Percentiles rank a stretch among this genome's conserved stretches.
Evolutionary conservation across 345 rosid genomes (phyloP).

Genomic region (Eucalyptus fibrosa): DNA sequence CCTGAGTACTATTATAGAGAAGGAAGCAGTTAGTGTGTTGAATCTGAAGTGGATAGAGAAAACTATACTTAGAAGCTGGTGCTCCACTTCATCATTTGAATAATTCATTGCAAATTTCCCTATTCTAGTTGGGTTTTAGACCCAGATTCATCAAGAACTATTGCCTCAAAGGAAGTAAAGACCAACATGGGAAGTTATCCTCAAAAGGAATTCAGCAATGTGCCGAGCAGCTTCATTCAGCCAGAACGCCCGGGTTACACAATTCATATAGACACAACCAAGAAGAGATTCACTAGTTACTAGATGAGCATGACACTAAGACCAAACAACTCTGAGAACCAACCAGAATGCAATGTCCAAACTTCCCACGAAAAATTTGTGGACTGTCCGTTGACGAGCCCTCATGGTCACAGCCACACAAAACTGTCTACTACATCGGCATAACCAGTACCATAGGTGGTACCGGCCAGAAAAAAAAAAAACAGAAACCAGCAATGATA

Average conservation of each 20-base stretch:
- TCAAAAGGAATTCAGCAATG: background rate
- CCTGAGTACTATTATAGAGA: background rate
- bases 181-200: background rate
- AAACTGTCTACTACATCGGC: background rate
- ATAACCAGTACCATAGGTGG: background rate
- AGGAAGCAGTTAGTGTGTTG: background rate
- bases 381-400: background rate
- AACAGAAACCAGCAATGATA: background rate
- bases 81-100: background rate
- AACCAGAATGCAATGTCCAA: background rate
- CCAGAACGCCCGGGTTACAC: background rate
- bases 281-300: background rate
- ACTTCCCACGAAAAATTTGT: background rate
- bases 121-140: background rate
- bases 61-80: background rate
- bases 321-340: background rate
- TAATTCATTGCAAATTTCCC: background rate
- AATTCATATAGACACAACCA: background rate
- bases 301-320: background rate
- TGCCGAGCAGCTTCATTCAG: background rate
- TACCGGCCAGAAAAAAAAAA: background rate
- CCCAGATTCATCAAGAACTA: background rate
- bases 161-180: background rate
- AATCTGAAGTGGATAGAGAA: background rate
- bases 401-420: background rate